Evolutionary conservation across 805 yeast species (phyloP), one percentile per base, ranked within the genome.

Genomic region (Metschnikowia cubensis): DNA sequence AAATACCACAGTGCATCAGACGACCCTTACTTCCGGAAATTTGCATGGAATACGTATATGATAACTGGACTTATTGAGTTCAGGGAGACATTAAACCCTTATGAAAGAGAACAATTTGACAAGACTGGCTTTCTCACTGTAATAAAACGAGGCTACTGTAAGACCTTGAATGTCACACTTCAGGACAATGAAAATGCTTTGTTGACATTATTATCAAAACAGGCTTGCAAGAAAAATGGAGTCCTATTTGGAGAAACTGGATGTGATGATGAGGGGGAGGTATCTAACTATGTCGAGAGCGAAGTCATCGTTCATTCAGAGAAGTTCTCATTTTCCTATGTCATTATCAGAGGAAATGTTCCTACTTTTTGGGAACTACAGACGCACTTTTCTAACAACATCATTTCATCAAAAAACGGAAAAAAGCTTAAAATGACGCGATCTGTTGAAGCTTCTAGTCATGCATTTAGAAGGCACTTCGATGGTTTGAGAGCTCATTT

Each of bases 161-260:
- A 76, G 55, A 68, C 79, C 10, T 67, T 74, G 6, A 73, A 73
- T 50, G 62, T 71, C 3, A 51, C 52, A 1, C 60, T 70, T 2
- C 45, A 45, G 6, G 61, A 61, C n/a, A 63, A 66, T 22, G 66
- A 64, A 29, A 72, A 68, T 31, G 74, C 73, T 0, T 58, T 76
- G 45, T 52, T 80, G 35, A 77, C 84, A 0, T 66, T 80, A 10
- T 75, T 80, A 10, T 72, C 82, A 2, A 79, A 77, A 55, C 84
- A 80, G 53, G 70, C 76, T 31, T 76, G 82, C 50, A 59, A 61
- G 31, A 76, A 75, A 53, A 64, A 64, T 35, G 83, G 83, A 0
- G 73, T 76, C 0, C 61, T 80, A 17, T 80, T 79, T 59, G 85
- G 85, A 1, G 80, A 80, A 31, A 76, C 77, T 69, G 81, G 85